Conservation (phyloP, 2,329 filamentous ascomycete genomes). For the Conoideocrella luteorostrata region DNA sequence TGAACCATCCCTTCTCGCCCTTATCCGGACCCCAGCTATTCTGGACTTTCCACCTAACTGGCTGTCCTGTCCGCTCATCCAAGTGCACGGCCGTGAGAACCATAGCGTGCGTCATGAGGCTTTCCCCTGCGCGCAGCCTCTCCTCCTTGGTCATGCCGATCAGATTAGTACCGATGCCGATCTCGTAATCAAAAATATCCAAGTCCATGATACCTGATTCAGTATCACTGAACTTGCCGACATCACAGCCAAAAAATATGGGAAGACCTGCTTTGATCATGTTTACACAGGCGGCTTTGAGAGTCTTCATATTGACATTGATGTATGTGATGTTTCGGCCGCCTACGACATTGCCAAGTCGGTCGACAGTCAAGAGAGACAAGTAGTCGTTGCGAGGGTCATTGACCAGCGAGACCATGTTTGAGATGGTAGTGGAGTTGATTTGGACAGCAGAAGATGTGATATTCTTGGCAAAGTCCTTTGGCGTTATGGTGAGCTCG, state of each 20-base stretch:
- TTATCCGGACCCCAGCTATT: constrained; percentile 68
- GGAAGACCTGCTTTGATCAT: constrained; percentile 76
- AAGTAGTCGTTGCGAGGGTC: constrained; percentile 74
- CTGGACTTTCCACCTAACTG: constrained; percentile 77
- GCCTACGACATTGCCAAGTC: constrained; percentile 75
- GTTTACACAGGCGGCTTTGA: constrained; percentile 67
- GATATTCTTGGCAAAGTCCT: constrained; percentile 65
- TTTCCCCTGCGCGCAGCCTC: constrained; percentile 66
- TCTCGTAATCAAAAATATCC: constrained; percentile 67
- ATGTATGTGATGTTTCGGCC: constrained; percentile 72
- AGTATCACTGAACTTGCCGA: constrained; percentile 72
- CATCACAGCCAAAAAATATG: constrained; percentile 84
- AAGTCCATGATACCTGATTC: constrained; percentile 73
- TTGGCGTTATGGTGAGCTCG: constrained; percentile 58
- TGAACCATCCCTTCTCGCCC: constrained; percentile 78
- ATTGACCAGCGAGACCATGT: constrained; percentile 76
- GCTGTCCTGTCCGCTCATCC: constrained; percentile 52
- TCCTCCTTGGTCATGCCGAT: constrained; percentile 71
- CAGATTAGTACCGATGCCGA: constrained; percentile 74
- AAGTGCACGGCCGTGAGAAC: constrained; percentile 81
- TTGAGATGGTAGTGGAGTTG: constrained; percentile 53
- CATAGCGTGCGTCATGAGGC: constrained; percentile 88
- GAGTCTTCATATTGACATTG: constrained; percentile 67
- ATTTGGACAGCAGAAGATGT: constrained; percentile 53
- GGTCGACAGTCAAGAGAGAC: constrained; percentile 66